A percentile compares a stretch with the other conserved stretches of the same genome.
phyloP scores from a whole-genome alignment of 768 basidiomycete species.

The Paxillus involutus region DNA sequence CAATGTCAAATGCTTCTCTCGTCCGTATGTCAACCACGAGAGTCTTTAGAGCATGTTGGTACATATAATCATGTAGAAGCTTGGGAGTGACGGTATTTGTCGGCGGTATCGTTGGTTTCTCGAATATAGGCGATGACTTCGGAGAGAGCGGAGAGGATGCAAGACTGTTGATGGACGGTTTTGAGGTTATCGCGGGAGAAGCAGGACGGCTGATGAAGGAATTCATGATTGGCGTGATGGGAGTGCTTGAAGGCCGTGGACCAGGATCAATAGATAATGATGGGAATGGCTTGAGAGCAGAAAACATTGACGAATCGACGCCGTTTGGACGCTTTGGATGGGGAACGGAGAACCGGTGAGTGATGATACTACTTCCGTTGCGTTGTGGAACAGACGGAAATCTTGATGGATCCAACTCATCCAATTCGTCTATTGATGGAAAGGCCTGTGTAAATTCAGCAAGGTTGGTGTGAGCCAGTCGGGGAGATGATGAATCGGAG shows the following conservation, averaged over 20 bases:
- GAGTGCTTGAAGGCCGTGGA: conserved; percentile 68
- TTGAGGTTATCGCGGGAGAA: conserved; percentile 50
- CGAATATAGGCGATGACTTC: conserved; percentile 26
- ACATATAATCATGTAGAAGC: conserved; percentile 58
- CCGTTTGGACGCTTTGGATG: conserved; percentile 31
- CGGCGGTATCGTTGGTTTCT: conserved; percentile 52
- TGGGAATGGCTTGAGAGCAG: conserved; percentile 37
- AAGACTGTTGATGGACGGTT: conserved; percentile 42
- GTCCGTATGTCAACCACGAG: conserved; percentile 84
- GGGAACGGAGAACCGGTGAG: conserved; percentile 17
- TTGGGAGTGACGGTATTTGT: conserved; percentile 61
- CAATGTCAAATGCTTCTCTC: conserved; percentile 72
- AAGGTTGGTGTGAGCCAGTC: conserved; percentile 38
- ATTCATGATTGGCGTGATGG: conserved; percentile 57
- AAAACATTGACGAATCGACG: conserved; percentile 31
- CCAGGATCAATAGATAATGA: conserved; percentile 45
- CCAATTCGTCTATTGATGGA: conserved; percentile 43
- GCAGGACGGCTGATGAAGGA: conserved; percentile 62
- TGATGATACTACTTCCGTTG: conserved; percentile 32
- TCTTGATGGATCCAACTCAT: conserved; percentile 50
- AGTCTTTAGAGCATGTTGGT: conserved; percentile 50
- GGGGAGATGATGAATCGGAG: conserved; percentile 66
- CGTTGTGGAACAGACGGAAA: conserved; percentile 48
- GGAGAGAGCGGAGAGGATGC: conserved; percentile 32
- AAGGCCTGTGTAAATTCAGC: conserved; percentile 56